Base-by-base conservation (phyloP, 1,139 yeast genomes). In the Yamadazyma friedrichii region DNA sequence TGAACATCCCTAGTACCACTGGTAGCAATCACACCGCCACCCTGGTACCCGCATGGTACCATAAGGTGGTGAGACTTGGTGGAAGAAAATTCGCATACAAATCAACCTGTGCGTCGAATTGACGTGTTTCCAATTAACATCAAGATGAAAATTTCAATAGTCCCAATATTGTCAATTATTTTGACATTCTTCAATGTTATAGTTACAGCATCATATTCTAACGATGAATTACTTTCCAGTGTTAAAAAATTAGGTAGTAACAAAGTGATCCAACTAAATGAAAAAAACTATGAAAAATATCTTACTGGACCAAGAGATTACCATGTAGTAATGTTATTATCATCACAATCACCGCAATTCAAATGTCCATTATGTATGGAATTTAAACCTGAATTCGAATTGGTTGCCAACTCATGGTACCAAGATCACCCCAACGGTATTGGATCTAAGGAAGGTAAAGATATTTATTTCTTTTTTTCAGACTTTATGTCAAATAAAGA, bases 321-420 rank as follows among this genome's bases (percentile, higher is more conserved):
- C 59, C 77, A 84, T 37, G 55, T 87, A 15, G 73, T 87, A 20
- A 61, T 82, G 33, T 70, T 85, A 41, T 65, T 93, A 51, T 86
- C 97, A 0, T 89, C 97, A 2, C 77, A 82, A 13, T 74, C 82
- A 30, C 70, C 88, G 0, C 80, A 80, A 51, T 76, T 88, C 57
- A 88, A 88, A 28, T 93, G 98, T 65, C 70, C 72, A 2, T 70
- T 88, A 45, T 93, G 99, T 71, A 55, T 67, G 20, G 81, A 83
- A 38, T 75, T 87, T 52, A 80, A 76, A 30, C 95, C 97, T 1
- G 79, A 77, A 38, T 88, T 64, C 55, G 64, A 64, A 29, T 66
- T 75, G 16, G 69, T 70, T 37, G 71, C 89, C 36, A 83, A 82
- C 24, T 65, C 78, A 30, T 84, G 91, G 56, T 82, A 74, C 53